Base-by-base conservation (phyloP, 2,329 filamentous ascomycete genomes). In the Lecanoromycetidae sp. region DNA sequence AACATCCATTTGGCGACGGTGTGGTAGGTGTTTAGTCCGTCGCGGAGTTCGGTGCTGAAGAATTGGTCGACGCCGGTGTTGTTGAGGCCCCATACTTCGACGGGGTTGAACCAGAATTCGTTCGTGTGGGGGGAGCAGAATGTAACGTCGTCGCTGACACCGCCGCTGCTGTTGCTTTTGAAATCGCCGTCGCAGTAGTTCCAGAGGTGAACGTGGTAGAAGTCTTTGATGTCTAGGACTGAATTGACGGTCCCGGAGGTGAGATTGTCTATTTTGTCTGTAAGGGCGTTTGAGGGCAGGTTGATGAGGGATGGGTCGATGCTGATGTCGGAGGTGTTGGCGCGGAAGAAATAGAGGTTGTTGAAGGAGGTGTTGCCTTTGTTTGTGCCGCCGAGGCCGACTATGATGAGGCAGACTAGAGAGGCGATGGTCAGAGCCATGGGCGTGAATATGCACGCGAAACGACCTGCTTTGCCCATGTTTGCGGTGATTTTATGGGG, bases 381-480 rank as follows among this genome's bases (percentile, higher is more conserved):
- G 55, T 71, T 71, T 50, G 72, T 72, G 56, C 76, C 75, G 29
- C 75, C 75, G 42, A 78, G 55, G 53, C 75, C 72, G 44, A 81
- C 70, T 32, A 81, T 60, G 39, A 76, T 58, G 46, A 80, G 64
- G 57, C 82, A 83, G 58, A 91, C 68, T 58, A 95, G 71, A 50
- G 84, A 82, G 54, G 75, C 83, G 57, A 91, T 68, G 17, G 86
- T 90, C 60, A 94, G 75, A 54, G 77, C 71, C 67, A 94, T 87
- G 51, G 90, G 90, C 70, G 87, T 71, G 66, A 84, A 77, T 67
- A 96, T 91, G 68, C 87, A 95, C 63, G 84, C 71, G 58, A 90
- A 78, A 61, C 90, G 79, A 57, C 86, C 88, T 60, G 76, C 72
- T 68, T 82, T 80, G 53, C 79, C 79, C 80, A 84, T 84, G 27